Base-by-base conservation (phyloP, 2,329 filamentous ascomycete genomes). In the Talaromyces islandicus region DNA sequence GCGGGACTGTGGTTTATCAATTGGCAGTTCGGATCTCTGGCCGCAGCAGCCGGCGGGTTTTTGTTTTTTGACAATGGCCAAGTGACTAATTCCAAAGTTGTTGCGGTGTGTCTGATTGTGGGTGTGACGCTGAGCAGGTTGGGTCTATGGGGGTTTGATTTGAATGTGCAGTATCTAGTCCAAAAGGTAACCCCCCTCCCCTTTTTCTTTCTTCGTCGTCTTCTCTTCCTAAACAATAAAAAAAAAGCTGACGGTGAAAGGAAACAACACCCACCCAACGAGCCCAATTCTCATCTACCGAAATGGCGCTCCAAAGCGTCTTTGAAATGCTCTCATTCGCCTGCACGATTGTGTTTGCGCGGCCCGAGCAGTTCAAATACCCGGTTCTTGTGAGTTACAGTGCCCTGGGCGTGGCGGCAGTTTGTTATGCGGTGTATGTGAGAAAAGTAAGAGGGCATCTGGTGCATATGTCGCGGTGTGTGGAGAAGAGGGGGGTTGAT, bases 241-340 rank as follows among this genome's bases (percentile, higher is more conserved):
- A 53, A 35, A 30, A 12, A 7, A n/a, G n/a, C n/a, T n/a, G n/a
- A n/a, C n/a, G n/a, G n/a, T n/a, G n/a, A n/a, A 58, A 86, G 83
- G 80, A 82, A 58, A 80, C 87, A 21, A 77, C 82, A 46, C 73
- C 77, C 17, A 72, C 78, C n/a, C 70, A 78, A 43, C 83, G 89
- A n/a, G 89, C 87, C 0, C 75, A 80, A 0, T 92, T 92, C 65
- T 91, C 88, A 0, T 78, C 87, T 0, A 81, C 85, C 7, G 89
- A 92, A 70, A 82, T 85, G 9, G 81, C 85, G 0, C 79, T 86
- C 43, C 89, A 92, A 69, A 91, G 86, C 62, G 64, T 83, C 0
- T 91, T 90, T 62, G 88, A 92, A 70, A 78, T 91, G 54, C 71
- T 86, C 1, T 86, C 88, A 0, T 91, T 85, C 67, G 79, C 79